Percentiles rank a stretch among this genome's conserved stretches.
These are phyloP conservation scores for Schizonepeta tenuifolia DNA, from an alignment of 257 asterid species.

Conservation along the genomic window DNA sequence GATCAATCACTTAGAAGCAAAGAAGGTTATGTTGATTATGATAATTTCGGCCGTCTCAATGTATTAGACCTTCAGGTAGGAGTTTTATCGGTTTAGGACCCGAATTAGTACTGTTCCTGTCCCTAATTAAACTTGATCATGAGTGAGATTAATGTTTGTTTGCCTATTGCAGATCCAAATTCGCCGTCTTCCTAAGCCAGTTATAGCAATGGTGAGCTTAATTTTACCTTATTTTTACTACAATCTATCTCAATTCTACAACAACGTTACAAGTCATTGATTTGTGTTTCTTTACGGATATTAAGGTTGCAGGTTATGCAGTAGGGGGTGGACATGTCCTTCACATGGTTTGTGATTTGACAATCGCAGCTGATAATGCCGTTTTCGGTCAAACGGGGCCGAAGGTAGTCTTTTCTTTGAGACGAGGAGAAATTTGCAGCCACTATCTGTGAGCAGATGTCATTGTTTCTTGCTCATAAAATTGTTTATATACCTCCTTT, in stretches of 20 bases:
- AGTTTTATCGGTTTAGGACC: not conserved
- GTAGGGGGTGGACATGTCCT: slow-evolving; percentile 96
- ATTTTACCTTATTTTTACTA: not conserved
- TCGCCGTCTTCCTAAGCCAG: slow-evolving; percentile 96
- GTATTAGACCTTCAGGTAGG: slow-evolving; percentile 87
- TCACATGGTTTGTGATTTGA: slow-evolving; percentile 94
- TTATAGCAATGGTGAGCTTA: slow-evolving; percentile 80
- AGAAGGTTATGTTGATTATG: slow-evolving; percentile 83
- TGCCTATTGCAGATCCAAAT: slow-evolving; percentile 71
- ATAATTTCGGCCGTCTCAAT: slow-evolving; percentile 84
- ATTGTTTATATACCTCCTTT: not conserved
- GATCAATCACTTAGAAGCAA: slow-evolving; percentile 89
- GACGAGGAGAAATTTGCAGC: not conserved
- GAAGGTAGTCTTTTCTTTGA: slow-evolving; percentile 50
- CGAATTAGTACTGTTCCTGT: not conserved
- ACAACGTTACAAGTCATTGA: not conserved
- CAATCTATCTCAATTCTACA: no score
- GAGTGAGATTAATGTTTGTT: not conserved
- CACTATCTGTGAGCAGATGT: not conserved
- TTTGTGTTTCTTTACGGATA: slow-evolving; percentile 24
- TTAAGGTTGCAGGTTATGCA: slow-evolving; percentile 96
- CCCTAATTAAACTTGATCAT: not conserved
- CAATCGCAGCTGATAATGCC: slow-evolving; percentile 95
- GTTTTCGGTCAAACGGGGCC: slow-evolving; percentile 98
- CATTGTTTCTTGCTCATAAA: not conserved